A percentile compares a stretch with the other conserved stretches of the same genome.
These are phyloP conservation scores for Skeletonema potamos DNA, from an alignment of 108 stramenopile species.

Conservation along the genomic window DNA sequence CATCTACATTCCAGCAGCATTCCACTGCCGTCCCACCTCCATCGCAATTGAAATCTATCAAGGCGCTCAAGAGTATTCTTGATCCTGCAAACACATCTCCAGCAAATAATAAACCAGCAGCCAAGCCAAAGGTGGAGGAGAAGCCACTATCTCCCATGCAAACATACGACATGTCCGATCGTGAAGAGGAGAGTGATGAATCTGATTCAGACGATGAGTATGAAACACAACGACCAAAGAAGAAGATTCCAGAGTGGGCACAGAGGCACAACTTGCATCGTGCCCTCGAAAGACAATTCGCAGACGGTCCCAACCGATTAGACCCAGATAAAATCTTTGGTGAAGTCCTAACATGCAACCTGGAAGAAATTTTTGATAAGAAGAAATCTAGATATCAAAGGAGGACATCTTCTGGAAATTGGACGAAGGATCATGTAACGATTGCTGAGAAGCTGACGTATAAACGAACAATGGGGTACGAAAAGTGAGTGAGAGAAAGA, in stretches of 20 bases:
- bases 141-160: slow-evolving; percentile 65
- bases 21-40: no score
- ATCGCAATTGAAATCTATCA: no score
- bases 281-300: slow-evolving; percentile 77
- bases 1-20: no score
- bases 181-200: slow-evolving; percentile 77
- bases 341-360: slow-evolving; percentile 85
- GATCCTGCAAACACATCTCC: slow-evolving; percentile 34
- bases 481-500: slow-evolving; percentile 1
- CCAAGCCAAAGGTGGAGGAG: slow-evolving; percentile 9
- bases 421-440: slow-evolving; percentile 84
- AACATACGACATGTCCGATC: slow-evolving; percentile 87
- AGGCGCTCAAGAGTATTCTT: slow-evolving; percentile 8
- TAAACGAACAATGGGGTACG: slow-evolving; percentile 83
- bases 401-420: slow-evolving; percentile 86
- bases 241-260: slow-evolving; percentile 80
- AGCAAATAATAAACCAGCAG: slow-evolving; percentile 2
- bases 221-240: slow-evolving; percentile 44
- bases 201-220: slow-evolving; percentile 63
- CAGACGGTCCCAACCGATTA: slow-evolving; percentile 43
- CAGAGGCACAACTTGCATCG: slow-evolving; percentile 57
- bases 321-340: slow-evolving; percentile 92
- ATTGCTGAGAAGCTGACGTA: slow-evolving; percentile 81
- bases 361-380: slow-evolving; percentile 88
- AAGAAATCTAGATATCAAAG: slow-evolving; percentile 75